These are phyloP conservation scores for Blastomyces emzantsi DNA, from an alignment of 2,329 filamentous ascomycete species.

Conservation along the genomic window DNA sequence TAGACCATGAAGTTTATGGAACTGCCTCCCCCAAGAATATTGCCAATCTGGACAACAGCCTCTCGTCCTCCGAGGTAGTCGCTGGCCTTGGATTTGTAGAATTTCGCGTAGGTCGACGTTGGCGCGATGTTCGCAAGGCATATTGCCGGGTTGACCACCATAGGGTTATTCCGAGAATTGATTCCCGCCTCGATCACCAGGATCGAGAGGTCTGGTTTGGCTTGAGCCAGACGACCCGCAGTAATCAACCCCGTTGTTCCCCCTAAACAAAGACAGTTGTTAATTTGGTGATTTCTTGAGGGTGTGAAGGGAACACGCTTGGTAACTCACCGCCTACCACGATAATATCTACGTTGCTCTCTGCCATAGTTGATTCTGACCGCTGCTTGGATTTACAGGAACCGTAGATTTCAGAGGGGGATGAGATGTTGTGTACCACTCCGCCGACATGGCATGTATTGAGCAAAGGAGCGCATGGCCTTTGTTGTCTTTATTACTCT, in stretches of 20 bases:
- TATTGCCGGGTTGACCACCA: slow-evolving; percentile 44
- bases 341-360: slow-evolving; percentile 5
- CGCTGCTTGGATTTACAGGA: no score
- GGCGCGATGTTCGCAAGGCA: slow-evolving; percentile 43
- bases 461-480: neutral
- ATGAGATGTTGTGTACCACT: neutral
- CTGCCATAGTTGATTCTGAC: neutral
- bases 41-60: slow-evolving; percentile 35
- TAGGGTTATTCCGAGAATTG: slow-evolving; percentile 45
- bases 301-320: neutral
- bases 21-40: slow-evolving; percentile 54
- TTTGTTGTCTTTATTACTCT: neutral
- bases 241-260: slow-evolving; percentile 44
- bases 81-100: slow-evolving; percentile 43
- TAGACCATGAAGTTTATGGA: slow-evolving; percentile 52
- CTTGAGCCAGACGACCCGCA: slow-evolving; percentile 44
- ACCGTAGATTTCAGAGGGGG: neutral
- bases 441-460: neutral
- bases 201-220: slow-evolving; percentile 42
- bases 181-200: slow-evolving; percentile 47
- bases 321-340: slow-evolving; percentile 5
- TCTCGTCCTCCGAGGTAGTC: slow-evolving; percentile 23
- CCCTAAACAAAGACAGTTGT: slow-evolving; percentile 24
- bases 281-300: neutral
- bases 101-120: slow-evolving; percentile 42